A percentile compares a stretch with the other conserved stretches of the same genome.
phyloP scores from a whole-genome alignment of 768 basidiomycete species.

The Asterophora lycoperdoides region DNA sequence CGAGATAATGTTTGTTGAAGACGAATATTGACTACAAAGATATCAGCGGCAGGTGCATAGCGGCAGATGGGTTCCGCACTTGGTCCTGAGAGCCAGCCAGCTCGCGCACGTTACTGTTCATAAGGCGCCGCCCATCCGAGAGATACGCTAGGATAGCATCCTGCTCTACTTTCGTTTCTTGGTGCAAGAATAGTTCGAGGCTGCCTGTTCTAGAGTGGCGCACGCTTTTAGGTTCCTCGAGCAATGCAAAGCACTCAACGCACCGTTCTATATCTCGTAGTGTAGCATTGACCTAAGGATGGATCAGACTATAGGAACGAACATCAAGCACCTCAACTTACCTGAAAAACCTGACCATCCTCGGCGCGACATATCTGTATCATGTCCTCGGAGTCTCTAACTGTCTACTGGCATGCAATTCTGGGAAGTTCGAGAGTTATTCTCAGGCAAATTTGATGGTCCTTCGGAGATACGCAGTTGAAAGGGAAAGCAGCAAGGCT shows the following conservation, averaged over 20 bases:
- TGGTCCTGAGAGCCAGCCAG: constrained; percentile 72
- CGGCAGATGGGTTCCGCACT: constrained; percentile 31
- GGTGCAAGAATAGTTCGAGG: constrained; percentile 67
- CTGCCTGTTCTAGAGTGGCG: constrained; percentile 47
- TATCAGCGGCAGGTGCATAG: constrained; percentile 1
- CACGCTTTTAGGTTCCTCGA: constrained; percentile 10
- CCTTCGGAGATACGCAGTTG: not conserved
- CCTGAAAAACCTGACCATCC: constrained; percentile 60
- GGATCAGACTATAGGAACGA: not conserved
- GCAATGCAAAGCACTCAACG: constrained; percentile 11
- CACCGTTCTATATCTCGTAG: constrained; percentile 78
- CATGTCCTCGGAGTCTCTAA: constrained; percentile 35
- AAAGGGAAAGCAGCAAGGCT: too few relatives aligned
- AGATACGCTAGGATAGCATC: constrained; percentile 73
- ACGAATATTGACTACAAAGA: constrained; percentile 62
- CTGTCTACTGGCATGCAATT: too few relatives aligned
- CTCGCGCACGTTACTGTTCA: constrained; percentile 69
- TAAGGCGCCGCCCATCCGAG: constrained; percentile 72
- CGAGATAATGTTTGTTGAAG: constrained; percentile 79
- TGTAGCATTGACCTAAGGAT: constrained; percentile 51
- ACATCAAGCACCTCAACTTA: constrained; percentile 17
- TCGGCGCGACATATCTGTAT: constrained; percentile 64
- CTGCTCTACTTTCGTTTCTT: constrained; percentile 67
- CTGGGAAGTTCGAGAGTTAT: too few relatives aligned
- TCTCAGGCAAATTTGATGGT: not conserved